Conservation (phyloP, 2,329 filamentous ascomycete genomes). For the Fusarium heterosporum region DNA sequence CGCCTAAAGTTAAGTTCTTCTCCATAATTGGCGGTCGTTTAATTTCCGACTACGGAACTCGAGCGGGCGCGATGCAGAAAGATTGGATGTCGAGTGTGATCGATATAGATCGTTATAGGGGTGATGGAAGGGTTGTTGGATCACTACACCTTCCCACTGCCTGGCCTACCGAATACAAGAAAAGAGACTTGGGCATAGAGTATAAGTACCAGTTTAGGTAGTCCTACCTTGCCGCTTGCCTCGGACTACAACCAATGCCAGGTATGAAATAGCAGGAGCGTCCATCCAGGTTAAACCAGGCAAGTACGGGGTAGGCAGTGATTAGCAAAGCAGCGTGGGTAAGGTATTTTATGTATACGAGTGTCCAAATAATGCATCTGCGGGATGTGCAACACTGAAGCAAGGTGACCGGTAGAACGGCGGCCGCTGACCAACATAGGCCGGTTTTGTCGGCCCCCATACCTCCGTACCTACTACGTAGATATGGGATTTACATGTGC, state of each 20-base stretch:
- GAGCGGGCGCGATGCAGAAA: neutral
- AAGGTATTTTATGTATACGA: neutral
- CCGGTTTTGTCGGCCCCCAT: neutral
- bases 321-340: neutral
- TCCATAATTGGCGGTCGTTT: neutral
- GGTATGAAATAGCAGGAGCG: neutral
- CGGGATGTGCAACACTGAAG: neutral
- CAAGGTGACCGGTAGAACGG: neutral
- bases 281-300: neutral
- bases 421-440: neutral
- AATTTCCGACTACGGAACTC: constrained; percentile 13
- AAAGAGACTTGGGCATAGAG: constrained; percentile 12
- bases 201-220: constrained; percentile 1
- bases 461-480: neutral
- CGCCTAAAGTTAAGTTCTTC: neutral
- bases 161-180: constrained; percentile 1
- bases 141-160: constrained; percentile 17
- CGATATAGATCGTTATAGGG: neutral
- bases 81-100: neutral
- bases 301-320: neutral
- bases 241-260: constrained; percentile 22
- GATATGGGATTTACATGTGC: too few relatives aligned
- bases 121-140: neutral
- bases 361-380: neutral
- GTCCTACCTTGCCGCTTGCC: neutral